Evolutionary conservation across 192 early-diverging fungal species (phyloP), one percentile per base, ranked within the genome.

Genomic region (Podila epicladia): DNA sequence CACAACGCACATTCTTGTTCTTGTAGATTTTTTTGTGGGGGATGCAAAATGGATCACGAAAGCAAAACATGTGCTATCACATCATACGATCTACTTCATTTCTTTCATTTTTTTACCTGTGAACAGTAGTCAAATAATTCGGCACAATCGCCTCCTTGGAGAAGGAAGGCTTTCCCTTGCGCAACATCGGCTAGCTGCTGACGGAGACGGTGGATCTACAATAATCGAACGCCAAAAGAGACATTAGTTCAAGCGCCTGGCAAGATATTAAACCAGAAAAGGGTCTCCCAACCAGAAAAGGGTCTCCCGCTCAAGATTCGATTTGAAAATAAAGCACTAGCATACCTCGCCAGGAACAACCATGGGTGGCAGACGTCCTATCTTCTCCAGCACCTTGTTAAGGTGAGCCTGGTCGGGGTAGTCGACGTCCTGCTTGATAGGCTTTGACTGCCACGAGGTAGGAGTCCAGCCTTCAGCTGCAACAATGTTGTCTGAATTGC

Each of bases 131-230:
- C 95, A 83, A 98, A 98, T 48, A 95, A 87, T 85, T 99, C 97
- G 49, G 97, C 97, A 84, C 97, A 99, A 83, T 98, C 97, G 61
- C 97, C 97, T 61, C 97, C 97, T 85, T 99, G 97, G 49, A 99
- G 87, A 69, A 99, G 84, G 69, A 99, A 98, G 13, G 95, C 90
- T 60, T 95, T 93, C 70, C 94, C 93, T 66, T 93, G 91, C 22
- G 96, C 95, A 15, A 94, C 96, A 83, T 98, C 92, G 13, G 86
- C 86, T 28, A 99, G 89, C 79, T 97, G 95, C 26, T 85, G 74
- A 68, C 93, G 86, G 68, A 99, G 87, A 8, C 89, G 88, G 58
- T 92, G 89, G 71, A 98, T 92, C 92, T 95, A 69, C 32, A 24
- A 60, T 24, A 15, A 28, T 29, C 9, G 13, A 50, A 32, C 6